Evolutionary conservation across 176 grass and related monocot genomes (phyloP), one percentile per base, ranked within the genome.

Genomic region (Ananas comosus): DNA sequence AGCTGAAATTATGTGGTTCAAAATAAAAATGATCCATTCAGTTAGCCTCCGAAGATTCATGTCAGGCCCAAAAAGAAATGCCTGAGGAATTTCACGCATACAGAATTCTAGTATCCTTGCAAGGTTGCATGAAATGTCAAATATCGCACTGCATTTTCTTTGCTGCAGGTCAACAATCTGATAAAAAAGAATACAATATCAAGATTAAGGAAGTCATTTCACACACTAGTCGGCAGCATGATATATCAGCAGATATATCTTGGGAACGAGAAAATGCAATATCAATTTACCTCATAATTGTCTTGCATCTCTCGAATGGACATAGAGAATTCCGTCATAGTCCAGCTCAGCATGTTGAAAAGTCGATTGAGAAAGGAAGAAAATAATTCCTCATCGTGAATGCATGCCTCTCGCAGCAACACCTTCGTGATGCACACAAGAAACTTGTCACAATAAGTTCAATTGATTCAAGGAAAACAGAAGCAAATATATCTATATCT

Each of bases 301-400:
- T 95, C 91, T 82, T 95, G 91, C 91, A 95, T 90, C 83, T 95
- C 91, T 54, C 87, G 81, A 64, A 95, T 95, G 67, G 91, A 90
- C 75, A 95, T 86, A 49, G 83, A 95, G 53, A 90, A 95, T 68
- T 95, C 91, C 1, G 91, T 95, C 91, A 95, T 95, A 10, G 86
- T 85, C 91, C 91, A 95, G 71, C 91, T 95, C 28, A 90, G 81
- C 48, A 81, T 95, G 74, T 95, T 95, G 66, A 95, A 95, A 82
- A 95, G 86, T 65, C 87, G 75, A 72, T 90, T 90, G 28, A 95
- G 87, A 53, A 90, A 95, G 70, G 87, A 85, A 54, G 77, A 83
- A 64, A 90, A 95, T 33, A 95, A 73, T 80, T 77, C 81, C 78
- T 90, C 71, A 78, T 95, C 83, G 64, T 90, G 76, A 76, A 82